Evolutionary conservation across 176 grass and related monocot genomes (phyloP).

Genomic region (Oryza glaberrima): DNA sequence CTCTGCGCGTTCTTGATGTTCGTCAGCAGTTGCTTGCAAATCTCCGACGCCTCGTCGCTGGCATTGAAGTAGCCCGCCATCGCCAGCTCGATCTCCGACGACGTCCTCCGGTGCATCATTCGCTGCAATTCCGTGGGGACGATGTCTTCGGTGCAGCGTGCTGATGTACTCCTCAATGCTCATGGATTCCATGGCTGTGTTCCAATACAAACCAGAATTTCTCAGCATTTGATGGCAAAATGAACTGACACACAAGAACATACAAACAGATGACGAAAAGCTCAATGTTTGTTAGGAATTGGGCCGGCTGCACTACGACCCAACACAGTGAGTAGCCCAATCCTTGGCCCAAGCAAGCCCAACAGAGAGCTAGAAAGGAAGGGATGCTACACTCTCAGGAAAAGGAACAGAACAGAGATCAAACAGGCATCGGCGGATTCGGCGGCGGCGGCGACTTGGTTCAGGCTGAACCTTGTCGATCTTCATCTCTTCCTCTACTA

Average conservation of each 20-base stretch:
- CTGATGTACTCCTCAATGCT: slow-evolving; percentile 37
- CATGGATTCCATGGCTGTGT: not conserved
- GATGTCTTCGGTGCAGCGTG: slow-evolving; percentile 19
- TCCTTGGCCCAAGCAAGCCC: too few species aligned
- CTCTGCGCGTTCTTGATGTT: slow-evolving; percentile 43
- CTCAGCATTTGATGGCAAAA: not conserved
- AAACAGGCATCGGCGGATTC: too few species aligned
- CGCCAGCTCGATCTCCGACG: slow-evolving; percentile 25
- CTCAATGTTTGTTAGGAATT: not conserved
- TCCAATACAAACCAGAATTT: not conserved
- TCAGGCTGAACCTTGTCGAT: too few species aligned
- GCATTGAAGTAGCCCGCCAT: slow-evolving; percentile 49
- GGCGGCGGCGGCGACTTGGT: too few species aligned
- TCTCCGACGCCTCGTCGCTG: slow-evolving; percentile 47
- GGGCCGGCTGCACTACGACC: too few species aligned
- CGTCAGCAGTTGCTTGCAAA: slow-evolving; percentile 46
- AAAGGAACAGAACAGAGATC: too few species aligned
- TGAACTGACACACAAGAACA: not conserved
- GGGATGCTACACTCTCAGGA: too few species aligned
- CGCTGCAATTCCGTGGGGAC: slow-evolving; percentile 18
- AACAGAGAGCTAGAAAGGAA: too few species aligned
- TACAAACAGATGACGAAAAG: not conserved
- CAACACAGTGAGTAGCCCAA: too few species aligned
- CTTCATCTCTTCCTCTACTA: too few species aligned
- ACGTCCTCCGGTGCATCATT: slow-evolving; percentile 12